Percentiles rank a stretch among this genome's conserved stretches.
Evolutionary conservation across 2,329 filamentous ascomycete species (phyloP).

Genomic region (Pseudogymnoascus sp.): DNA sequence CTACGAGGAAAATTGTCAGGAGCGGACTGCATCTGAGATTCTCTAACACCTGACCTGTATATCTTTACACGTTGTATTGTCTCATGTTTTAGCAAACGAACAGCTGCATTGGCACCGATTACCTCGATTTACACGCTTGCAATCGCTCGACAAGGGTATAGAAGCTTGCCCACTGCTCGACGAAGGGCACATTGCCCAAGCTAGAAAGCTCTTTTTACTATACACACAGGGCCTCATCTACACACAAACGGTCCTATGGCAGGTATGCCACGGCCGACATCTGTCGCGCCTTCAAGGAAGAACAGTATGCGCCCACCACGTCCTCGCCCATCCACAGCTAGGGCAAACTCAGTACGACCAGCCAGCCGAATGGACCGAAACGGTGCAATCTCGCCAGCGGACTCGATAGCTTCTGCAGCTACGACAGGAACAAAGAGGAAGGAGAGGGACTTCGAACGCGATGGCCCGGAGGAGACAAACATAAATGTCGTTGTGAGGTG

Average conservation of each 20-base stretch:
- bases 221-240: background rate
- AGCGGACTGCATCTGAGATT: background rate
- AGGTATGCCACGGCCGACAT: slow-evolving; percentile 45
- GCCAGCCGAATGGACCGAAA: slow-evolving; percentile 16
- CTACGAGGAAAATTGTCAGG: background rate
- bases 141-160: slow-evolving; percentile 9
- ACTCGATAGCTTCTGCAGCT: slow-evolving; percentile 56
- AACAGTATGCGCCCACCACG: slow-evolving; percentile 45
- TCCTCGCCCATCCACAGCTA: slow-evolving; percentile 47
- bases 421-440: slow-evolving; percentile 68
- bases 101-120: background rate
- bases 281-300: slow-evolving; percentile 40
- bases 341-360: slow-evolving; percentile 39
- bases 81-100: background rate
- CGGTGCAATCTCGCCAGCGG: slow-evolving; percentile 55
- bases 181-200: background rate
- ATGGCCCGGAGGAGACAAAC: slow-evolving; percentile 76
- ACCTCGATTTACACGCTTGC: background rate
- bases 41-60: slow-evolving; percentile 1
- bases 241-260: slow-evolving; percentile 39
- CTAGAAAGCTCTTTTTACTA: background rate
- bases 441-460: slow-evolving; percentile 73
- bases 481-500: slow-evolving; percentile 97
- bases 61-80: slow-evolving; percentile 5
- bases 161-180: slow-evolving; percentile 4